Base-by-base conservation (phyloP, 257 asterid species). In the Handroanthus guayacan region DNA sequence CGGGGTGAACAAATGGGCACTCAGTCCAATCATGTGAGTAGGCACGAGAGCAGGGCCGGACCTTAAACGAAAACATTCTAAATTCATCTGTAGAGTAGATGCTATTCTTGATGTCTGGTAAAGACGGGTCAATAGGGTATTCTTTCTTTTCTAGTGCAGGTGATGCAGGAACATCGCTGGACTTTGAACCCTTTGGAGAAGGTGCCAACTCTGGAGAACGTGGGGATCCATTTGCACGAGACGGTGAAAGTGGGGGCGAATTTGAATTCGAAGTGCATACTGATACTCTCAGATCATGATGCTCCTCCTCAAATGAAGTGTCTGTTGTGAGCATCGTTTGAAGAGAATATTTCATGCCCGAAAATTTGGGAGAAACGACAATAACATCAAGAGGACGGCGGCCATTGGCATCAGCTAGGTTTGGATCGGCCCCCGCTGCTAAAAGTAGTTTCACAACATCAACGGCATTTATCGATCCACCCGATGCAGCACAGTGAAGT, bases 11-110 rank as follows among this genome's bases (percentile, higher is more conserved):
- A 71, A 94, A 94, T 0, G 98, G 98, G 84, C 98, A 94, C 72
- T 94, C 98, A 0, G 98, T 94, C 98, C 98, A 94, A 74, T 91
- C 98, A 41, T 94, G 98, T 4, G 97, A 90, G 82, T 91, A 91
- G 71, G 98, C 97, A 31, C 97, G 91, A 2, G 97, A 90, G 81
- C 97, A 94, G 0, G 95, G 97, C 0, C 95, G 91, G 67, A 94
- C 82, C 91, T 94, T 94, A 39, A 94, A 94, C 0, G 94, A 87
- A 48, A 80, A 94, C 98, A 94, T 94, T 55, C 97, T 77, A 62
- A 94, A 94, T 75, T 94, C 98, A 45, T 94, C 97, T 0, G 97
- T 91, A 4, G 97, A 81, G 83, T 90, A 94, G 36, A 90, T 82
- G 85, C 96, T 84, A 78, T 89, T 91, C 79, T 89, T 94, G 39